Evolutionary conservation across 495 filamentous ascomycete species (phyloP), one percentile per base, ranked within the genome.

Genomic region (Choiromyces venosus): DNA sequence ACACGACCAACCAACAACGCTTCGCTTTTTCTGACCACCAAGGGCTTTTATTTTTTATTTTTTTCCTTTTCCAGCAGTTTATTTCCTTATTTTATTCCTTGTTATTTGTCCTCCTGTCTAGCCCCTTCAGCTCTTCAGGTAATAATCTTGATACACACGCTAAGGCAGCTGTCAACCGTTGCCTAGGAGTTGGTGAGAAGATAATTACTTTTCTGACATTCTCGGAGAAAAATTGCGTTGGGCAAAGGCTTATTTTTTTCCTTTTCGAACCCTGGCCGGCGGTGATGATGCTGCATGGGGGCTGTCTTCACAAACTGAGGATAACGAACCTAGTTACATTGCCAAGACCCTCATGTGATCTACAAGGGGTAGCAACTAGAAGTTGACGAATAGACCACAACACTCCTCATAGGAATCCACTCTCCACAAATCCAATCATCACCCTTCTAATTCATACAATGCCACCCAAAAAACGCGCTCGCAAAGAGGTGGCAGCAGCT

Each of bases 1-100:
- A 66, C 19, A 40, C 56, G 73, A 72, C 65, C 65, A 72, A 69
- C 66, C 66, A 77, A 37, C 74, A 61, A 61, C n/a, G 3, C 25
- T 52, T 61, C 52, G 52, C 52, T 0, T 14, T 61, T 61, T 61
- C n/a, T 10, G 9, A 61, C 52, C 52, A 9, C 4, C 25, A 25
- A 16, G 25, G 10, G n/a, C 0, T 61, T 14, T 3, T 61, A 29
- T 29, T 29, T 52, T 52, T 25, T 52, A n/a, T 3, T 25, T 8
- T 46, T 5, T 21, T 25, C 44, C n/a, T 25, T 25, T 52, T 61
- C 52, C n/a, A 29, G 52, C 10, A 25, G 44, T 25, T 21, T 21
- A 19, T 21, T 25, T 12, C 44, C 7, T 52, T 3, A 2, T 25
- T 25, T 52, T 52, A 10, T 52, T 52, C 18, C 18, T 25, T n/a